Evolutionary conservation across 2,329 filamentous ascomycete species (phyloP), one percentile per base, ranked within the genome.

Genomic region (Penicillium sp.): DNA sequence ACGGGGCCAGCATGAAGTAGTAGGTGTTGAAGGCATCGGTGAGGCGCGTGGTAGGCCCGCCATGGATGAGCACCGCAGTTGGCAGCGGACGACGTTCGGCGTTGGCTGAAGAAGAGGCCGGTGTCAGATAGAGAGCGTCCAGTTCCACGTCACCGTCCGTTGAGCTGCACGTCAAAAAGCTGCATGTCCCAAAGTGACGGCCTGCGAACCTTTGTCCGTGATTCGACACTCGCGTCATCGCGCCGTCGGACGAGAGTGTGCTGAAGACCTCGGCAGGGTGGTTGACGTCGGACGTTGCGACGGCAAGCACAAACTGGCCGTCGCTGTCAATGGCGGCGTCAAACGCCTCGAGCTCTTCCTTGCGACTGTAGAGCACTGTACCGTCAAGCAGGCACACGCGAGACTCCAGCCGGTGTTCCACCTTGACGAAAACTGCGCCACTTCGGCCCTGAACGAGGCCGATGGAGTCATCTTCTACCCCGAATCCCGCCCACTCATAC

Each of bases 21-120:
- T 37, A 48, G 4, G 36, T 25, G 30, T 45, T 36, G 28, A 52
- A 52, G 36, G 34, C 41, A 19, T 36, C 43, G 7, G 37, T 41
- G 30, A 48, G 18, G 10, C 41, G 43, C 18, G 30, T 39, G 34
- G 46, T 35, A 15, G 49, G 49, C 13, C 49, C 49, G 21, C 49
- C 49, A 30, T 52, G 49, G 30, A 41, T 36, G 20, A 50, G 21
- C n/a, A 52, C 41, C 7, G 36, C 33, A 10, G 49, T 52, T 25
- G 49, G 35, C 15, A 45, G 31, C 19, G 43, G 45, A 8, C 16
- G 30, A 33, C 26, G 17, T 23, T 33, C 8, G 18, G 5, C 11
- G 17, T 11, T 15, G 25, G 17, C 16, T 19, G 33, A 36, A 6
- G 33, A 19, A 29, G 33, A 29, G 16, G 25, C 23, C 23, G 33